Percentiles rank a stretch among this genome's conserved stretches.
phyloP scores from a whole-genome alignment of 345 rosid species.

The Microthlaspi erraticum region DNA sequence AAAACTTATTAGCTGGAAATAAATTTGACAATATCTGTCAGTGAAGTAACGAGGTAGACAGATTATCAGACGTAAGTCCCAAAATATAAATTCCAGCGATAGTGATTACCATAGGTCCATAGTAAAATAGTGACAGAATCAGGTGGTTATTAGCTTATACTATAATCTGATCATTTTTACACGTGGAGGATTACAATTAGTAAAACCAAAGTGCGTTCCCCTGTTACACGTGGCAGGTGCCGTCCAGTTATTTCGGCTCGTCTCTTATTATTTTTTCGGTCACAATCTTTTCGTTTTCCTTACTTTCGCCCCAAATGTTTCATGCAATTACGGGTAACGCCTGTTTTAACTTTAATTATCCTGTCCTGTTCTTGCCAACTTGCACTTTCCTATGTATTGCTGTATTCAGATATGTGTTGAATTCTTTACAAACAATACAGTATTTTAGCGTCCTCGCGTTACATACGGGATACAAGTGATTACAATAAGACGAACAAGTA shows the following conservation, averaged over 20 bases:
- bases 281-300: conserved; percentile 22
- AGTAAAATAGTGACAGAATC: background rate
- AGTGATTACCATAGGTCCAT: background rate
- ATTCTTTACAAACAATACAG: no score
- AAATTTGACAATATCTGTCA: background rate
- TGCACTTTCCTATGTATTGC: no score
- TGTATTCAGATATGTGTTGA: no score
- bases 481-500: conserved; percentile 11
- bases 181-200: background rate
- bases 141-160: background rate
- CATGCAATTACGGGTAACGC: background rate
- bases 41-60: conserved; percentile 4
- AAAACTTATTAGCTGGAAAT: background rate
- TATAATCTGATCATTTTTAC: background rate
- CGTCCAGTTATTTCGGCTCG: conserved; percentile 36
- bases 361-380: background rate
- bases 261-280: conserved; percentile 25
- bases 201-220: background rate
- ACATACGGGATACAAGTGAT: conserved; percentile 8
- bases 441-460: conserved; percentile 8
- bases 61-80: background rate
- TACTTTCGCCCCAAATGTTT: conserved; percentile 33
- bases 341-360: background rate
- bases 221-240: conserved; percentile 30
- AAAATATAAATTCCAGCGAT: background rate